Base-by-base conservation (phyloP, 2,329 filamentous ascomycete genomes). In the Fusarium sp. region DNA sequence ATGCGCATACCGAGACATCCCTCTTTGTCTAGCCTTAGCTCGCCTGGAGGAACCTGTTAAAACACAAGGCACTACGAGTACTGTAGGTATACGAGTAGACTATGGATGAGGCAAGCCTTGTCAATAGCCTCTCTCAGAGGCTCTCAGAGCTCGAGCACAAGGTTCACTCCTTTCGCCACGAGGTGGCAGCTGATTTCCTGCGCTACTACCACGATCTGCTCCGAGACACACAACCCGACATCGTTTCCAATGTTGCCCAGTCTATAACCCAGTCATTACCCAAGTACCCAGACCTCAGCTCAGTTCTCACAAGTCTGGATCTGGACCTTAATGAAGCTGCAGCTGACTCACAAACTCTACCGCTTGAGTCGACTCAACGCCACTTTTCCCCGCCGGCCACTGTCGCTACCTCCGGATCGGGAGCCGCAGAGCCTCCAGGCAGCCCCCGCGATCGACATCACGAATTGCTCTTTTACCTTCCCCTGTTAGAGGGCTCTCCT, bases 381-480 rank as follows among this genome's bases (percentile, higher is more conserved):
- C 80, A 81, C 75, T 72, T 73, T 74, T 70, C 76, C 68, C 69
- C 78, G 66, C 74, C 76, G 73, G 71, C 79, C 61, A 72, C 75
- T 74, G 72, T 66, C 73, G 73, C 76, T 76, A 65, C 67, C 69
- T 68, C 78, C 73, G 74, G 71, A 74, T 75, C 75, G 63, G 76
- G 74, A 74, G 69, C 72, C 73, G 73, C 73, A 74, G 78, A 78
- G 71, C 73, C 78, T 71, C 81, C 82, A 55, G 77, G 82, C 72
- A 85, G 83, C 75, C 84, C 85, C 56, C 87, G 87, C 81, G 86
- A 88, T 65, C 86, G 88, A 67, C 89, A 91, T 73, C 82, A 83
- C 77, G 89, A 91, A 73, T 87, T 92, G 71, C 81, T 92, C 66
- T 91, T 92, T 77, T 92, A 88, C 76, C 85, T 92, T 61, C 89